A percentile compares a stretch with the other conserved stretches of the same genome.
Conservation (phyloP, 2,329 filamentous ascomycete species). For the Aspergillus spinulosporus region DNA sequence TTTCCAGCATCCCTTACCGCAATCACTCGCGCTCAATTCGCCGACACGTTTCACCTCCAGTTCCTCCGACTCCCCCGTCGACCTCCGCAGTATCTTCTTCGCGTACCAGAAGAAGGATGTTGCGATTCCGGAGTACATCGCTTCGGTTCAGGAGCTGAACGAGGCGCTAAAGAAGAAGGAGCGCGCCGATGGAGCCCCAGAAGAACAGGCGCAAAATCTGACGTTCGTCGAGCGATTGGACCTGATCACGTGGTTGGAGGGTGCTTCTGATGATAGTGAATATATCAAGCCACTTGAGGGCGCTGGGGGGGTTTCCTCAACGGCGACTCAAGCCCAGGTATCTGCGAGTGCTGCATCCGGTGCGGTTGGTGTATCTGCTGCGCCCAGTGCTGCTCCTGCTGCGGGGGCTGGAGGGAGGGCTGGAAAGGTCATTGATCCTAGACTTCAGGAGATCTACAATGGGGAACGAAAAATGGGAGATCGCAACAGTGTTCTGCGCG, state of each 20-base stretch:
- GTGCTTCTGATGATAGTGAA: conserved; percentile 85
- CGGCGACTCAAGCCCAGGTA: conserved; percentile 44
- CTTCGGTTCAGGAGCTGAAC: conserved; percentile 76
- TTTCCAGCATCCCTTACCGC: conserved; percentile 64
- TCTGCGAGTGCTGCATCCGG: conserved; percentile 55
- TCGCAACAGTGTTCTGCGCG: conserved; percentile 81
- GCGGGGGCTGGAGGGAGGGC: conserved; percentile 44
- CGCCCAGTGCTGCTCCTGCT: conserved; percentile 40
- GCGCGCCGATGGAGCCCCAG: conserved; percentile 29
- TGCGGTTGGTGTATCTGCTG: conserved; percentile 34
- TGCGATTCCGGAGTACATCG: conserved; percentile 87
- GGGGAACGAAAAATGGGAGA: conserved; percentile 91
- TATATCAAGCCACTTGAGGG: conserved; percentile 83
- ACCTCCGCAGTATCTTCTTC: conserved; percentile 93
- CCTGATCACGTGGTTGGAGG: conserved; percentile 89
- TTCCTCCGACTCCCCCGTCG: conserved; percentile 65
- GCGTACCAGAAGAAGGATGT: conserved; percentile 93
- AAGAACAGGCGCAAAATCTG: conserved; percentile 76
- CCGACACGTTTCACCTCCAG: conserved; percentile 86
- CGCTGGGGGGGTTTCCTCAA: conserved; percentile 45
- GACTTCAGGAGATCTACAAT: conserved; percentile 84
- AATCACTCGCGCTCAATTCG: conserved; percentile 67
- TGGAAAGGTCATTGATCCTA: conserved; percentile 73
- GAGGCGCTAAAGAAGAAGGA: conserved; percentile 61
- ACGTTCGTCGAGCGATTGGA: conserved; percentile 90